phyloP scores from a whole-genome alignment of 108 stramenopile species.

The Cyclotella atomus region DNA sequence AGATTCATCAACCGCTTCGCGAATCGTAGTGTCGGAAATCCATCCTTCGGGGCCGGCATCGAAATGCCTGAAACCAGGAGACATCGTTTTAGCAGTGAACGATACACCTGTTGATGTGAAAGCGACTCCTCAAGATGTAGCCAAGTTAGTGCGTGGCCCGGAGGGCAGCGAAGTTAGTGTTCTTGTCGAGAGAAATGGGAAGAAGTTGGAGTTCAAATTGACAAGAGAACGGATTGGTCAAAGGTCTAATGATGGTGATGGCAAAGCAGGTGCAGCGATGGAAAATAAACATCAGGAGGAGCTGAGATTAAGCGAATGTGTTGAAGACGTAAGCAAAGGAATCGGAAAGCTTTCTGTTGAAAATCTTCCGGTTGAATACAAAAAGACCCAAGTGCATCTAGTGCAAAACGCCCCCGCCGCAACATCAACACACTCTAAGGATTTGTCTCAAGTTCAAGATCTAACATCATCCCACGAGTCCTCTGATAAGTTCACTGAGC shows the following conservation, averaged over 20 bases:
- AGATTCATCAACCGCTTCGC: neutral
- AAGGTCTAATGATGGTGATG: neutral
- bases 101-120: conserved; percentile 75
- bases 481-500: neutral
- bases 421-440: neutral
- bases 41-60: conserved; percentile 75
- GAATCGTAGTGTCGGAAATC: conserved; percentile 32
- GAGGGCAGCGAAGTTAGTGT: conserved; percentile 69
- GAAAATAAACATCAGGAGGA: neutral
- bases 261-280: neutral
- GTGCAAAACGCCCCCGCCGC: neutral
- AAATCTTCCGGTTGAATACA: neutral
- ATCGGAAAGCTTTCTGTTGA: neutral
- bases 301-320: neutral
- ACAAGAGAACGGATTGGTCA: conserved; percentile 68
- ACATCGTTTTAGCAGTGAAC: conserved; percentile 53
- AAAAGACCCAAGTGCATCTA: neutral
- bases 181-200: conserved; percentile 59
- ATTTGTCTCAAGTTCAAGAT: too few species aligned
- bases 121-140: conserved; percentile 74
- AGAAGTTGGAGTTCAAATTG: conserved; percentile 67
- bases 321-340: neutral
- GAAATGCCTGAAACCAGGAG: conserved; percentile 19
- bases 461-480: neutral
- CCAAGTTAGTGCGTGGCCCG: conserved; percentile 66